Evolutionary conservation across 2,329 filamentous ascomycete species (phyloP), one percentile per base, ranked within the genome.

Genomic region (Mollisia scopiformis): DNA sequence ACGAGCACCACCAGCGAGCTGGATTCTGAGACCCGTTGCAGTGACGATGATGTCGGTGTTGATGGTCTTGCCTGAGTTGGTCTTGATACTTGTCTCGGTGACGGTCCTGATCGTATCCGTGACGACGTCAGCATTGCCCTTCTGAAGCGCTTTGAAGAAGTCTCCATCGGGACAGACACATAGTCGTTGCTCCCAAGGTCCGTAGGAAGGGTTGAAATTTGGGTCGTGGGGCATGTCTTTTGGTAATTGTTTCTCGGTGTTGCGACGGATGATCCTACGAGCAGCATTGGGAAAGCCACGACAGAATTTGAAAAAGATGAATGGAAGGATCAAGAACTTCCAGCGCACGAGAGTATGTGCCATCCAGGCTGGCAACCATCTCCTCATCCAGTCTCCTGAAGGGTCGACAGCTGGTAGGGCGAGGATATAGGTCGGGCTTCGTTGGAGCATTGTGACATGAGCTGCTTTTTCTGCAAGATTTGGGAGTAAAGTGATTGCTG

Each of bases 371-470:
- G 84, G 84, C n/a, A 88, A 69, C 21, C 62, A 61, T 39, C 41
- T 64, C 3, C 61, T 35, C 10, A 69, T 43, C 11, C 62, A 62
- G n/a, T 61, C 55, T 14, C 57, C 58, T 10, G 46, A 54, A 2
- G 64, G 62, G 33, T 69, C 66, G 7, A 65, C 60, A 23, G 1
- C 86, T 67, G n/a, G 69, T 2, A 65, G 35, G 14, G 83, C 77
- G 47, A 89, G 67, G 58, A 93, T 81, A 69, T 91, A 93, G 0
- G 82, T 84, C 0, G 92, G 92, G 49, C 87, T 92, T 59, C 92
- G 86, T 76, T 96, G 92, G 2, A 96, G 81, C 85, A 94, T 92
- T 1, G 90, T 94, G 28, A 93, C 86, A 14, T 84, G 82, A 5
- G 76, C 76, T 5, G 89, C 90, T 39, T 82, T 84, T 46, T 89